phyloP scores from a whole-genome alignment of 1,139 yeast genomes.

The Pichia sp. region DNA sequence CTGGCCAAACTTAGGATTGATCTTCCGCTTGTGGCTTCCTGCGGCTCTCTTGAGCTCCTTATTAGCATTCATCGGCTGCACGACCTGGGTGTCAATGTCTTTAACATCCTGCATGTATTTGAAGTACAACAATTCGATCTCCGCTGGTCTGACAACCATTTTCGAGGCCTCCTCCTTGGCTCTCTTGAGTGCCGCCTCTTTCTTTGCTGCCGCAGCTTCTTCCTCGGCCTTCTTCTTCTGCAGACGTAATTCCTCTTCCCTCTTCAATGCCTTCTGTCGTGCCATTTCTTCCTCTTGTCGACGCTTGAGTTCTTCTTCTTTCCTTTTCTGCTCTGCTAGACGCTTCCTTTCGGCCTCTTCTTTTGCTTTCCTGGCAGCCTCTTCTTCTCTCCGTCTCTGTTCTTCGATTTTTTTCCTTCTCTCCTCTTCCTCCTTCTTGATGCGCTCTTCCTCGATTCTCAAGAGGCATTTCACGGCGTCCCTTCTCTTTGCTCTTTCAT shows the following conservation, averaged over 20 bases:
- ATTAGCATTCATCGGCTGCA: slow-evolving; percentile 45
- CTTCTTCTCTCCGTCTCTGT: slow-evolving; percentile 20
- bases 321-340: slow-evolving; percentile 20
- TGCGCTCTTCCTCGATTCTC: slow-evolving; percentile 12
- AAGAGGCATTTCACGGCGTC: slow-evolving; percentile 6
- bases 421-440: slow-evolving; percentile 11
- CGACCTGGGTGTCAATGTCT: slow-evolving; percentile 57
- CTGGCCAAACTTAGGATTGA: slow-evolving; percentile 90
- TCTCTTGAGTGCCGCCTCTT: slow-evolving; percentile 24
- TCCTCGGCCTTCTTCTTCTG: slow-evolving; percentile 23
- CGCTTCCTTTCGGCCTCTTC: slow-evolving; percentile 11
- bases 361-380: slow-evolving; percentile 19
- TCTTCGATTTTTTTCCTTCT: slow-evolving; percentile 16
- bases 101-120: slow-evolving; percentile 52
- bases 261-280: slow-evolving; percentile 18
- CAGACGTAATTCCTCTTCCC: slow-evolving; percentile 25
- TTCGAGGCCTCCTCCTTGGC: slow-evolving; percentile 20
- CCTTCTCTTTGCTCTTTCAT: slow-evolving; percentile 1
- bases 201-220: slow-evolving; percentile 23
- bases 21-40: slow-evolving; percentile 55
- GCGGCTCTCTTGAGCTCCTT: slow-evolving; percentile 40
- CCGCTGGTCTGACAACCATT: slow-evolving; percentile 34
- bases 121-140: slow-evolving; percentile 45
- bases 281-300: slow-evolving; percentile 24
- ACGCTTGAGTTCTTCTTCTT: slow-evolving; percentile 18